A percentile compares a stretch with the other conserved stretches of the same genome.
Evolutionary conservation across 2,329 filamentous ascomycete genomes (phyloP).

Genomic region (Drechslerella stenobrocha): DNA sequence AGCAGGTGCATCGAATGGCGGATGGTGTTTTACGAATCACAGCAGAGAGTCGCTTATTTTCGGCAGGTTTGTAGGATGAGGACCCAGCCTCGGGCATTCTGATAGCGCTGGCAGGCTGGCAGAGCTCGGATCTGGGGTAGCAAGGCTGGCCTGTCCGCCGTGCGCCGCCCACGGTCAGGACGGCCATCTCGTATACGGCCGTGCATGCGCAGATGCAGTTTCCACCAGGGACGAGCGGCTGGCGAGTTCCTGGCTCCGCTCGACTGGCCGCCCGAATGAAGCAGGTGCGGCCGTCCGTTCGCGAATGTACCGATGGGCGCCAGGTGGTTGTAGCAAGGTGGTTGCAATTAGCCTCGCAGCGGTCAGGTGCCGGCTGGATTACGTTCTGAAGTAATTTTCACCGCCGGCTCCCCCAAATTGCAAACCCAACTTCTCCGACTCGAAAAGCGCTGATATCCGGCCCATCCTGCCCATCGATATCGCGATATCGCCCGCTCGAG

Average conservation of each 20-base stretch:
- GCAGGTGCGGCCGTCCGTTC: constrained; percentile 27
- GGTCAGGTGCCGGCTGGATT: constrained; percentile 23
- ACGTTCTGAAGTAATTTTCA: no score
- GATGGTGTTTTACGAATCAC: no score
- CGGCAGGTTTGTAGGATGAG: constrained; percentile 47
- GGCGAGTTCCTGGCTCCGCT: constrained; percentile 36
- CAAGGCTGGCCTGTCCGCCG: constrained; percentile 16
- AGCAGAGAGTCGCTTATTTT: constrained; percentile 49
- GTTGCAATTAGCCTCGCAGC: constrained; percentile 5
- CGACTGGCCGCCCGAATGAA: constrained; percentile 19
- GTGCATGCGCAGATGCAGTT: neutral
- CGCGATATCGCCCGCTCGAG: no score
- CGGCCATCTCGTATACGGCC: neutral
- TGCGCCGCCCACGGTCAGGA: neutral
- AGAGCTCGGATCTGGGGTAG: constrained; percentile 49
- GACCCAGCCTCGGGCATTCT: constrained; percentile 2
- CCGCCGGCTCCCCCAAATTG: no score
- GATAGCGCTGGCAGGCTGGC: constrained; percentile 15
- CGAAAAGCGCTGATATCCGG: no score
- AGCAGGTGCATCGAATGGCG: constrained; percentile 1
- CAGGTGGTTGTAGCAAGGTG: no score
- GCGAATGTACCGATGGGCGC: constrained; percentile 7
- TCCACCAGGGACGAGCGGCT: constrained; percentile 37
- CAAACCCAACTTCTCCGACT: no score
- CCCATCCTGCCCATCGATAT: no score